Conservation (phyloP, 352 stramenopile species). For the Phytophthora podocarpi region DNA sequence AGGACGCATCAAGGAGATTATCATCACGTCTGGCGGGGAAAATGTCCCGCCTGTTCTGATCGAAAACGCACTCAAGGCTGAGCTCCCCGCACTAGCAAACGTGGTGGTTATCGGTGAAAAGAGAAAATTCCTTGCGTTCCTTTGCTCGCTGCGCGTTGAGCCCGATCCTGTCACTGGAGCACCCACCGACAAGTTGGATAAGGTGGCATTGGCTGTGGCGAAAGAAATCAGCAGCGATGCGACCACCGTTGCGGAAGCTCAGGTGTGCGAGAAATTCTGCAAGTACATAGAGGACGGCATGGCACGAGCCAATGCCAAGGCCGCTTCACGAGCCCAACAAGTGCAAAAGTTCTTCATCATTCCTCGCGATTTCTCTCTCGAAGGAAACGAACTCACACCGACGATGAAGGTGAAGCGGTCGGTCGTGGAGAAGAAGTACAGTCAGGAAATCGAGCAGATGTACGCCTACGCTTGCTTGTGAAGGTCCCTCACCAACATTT, state of each 20-base stretch:
- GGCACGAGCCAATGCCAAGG: constrained; percentile 58
- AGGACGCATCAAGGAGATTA: constrained; percentile 94
- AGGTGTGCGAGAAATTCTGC: constrained; percentile 66
- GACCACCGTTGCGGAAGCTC: constrained; percentile 81
- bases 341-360: constrained; percentile 87
- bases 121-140: constrained; percentile 89
- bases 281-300: constrained; percentile 81
- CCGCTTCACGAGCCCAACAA: constrained; percentile 55
- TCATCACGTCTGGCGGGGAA: constrained; percentile 93
- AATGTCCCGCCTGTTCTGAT: constrained; percentile 92
- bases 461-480: constrained; percentile 50
- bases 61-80: constrained; percentile 87
- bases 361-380: constrained; percentile 84
- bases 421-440: constrained; percentile 89
- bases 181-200: constrained; percentile 76
- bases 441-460: constrained; percentile 83
- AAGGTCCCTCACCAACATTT: background rate
- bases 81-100: constrained; percentile 82
- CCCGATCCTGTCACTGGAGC: constrained; percentile 56
- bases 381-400: constrained; percentile 90
- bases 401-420: constrained; percentile 95
- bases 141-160: constrained; percentile 83
- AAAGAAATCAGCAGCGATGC: constrained; percentile 66
- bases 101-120: constrained; percentile 92
- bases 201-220: constrained; percentile 62